Evolutionary conservation across 116 monocot species (phyloP).

Genomic region (Posidonia oceanica): DNA sequence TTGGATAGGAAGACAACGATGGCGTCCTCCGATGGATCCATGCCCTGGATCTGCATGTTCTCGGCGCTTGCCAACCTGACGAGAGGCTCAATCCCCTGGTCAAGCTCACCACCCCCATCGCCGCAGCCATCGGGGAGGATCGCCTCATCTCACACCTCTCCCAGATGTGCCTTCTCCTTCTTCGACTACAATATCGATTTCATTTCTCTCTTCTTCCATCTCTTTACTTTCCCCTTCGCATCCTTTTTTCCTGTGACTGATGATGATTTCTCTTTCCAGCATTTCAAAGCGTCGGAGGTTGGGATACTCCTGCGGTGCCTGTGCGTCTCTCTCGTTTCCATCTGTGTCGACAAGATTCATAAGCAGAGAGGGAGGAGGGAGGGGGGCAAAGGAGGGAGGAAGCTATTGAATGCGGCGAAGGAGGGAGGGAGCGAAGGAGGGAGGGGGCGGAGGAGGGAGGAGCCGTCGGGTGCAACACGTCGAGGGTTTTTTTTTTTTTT

Average conservation of each 20-base stretch:
- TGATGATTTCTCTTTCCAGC: slow-evolving; percentile 26
- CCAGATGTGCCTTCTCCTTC: slow-evolving; percentile 9
- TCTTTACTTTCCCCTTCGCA: not conserved
- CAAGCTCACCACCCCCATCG: slow-evolving; percentile 11
- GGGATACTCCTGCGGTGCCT: slow-evolving; percentile 69
- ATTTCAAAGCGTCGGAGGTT: slow-evolving; percentile 71
- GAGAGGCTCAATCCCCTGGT: slow-evolving; percentile 38
- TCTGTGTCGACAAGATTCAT: slow-evolving; percentile 68
- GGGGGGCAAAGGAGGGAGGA: too few species aligned
- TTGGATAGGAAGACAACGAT: slow-evolving; percentile 8
- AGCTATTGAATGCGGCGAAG: too few species aligned
- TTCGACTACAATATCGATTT: not conserved
- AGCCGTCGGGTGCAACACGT: too few species aligned
- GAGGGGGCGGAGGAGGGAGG: too few species aligned
- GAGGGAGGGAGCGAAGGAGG: too few species aligned
- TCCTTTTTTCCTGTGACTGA: not conserved
- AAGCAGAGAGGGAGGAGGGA: too few species aligned
- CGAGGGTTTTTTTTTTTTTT: too few species aligned
- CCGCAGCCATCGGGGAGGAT: slow-evolving; percentile 15
- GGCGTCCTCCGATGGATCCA: slow-evolving; percentile 24
- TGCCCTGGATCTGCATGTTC: slow-evolving; percentile 31
- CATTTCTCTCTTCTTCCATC: not conserved
- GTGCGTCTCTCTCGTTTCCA: slow-evolving; percentile 78
- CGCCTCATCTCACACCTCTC: slow-evolving; percentile 20
- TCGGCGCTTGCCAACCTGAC: slow-evolving; percentile 28